A percentile compares a stretch with the other conserved stretches of the same genome.
These are phyloP conservation scores for Coemansia sp. DNA, from an alignment of 192 early-diverging fungal genomes.

Conservation along the genomic window DNA sequence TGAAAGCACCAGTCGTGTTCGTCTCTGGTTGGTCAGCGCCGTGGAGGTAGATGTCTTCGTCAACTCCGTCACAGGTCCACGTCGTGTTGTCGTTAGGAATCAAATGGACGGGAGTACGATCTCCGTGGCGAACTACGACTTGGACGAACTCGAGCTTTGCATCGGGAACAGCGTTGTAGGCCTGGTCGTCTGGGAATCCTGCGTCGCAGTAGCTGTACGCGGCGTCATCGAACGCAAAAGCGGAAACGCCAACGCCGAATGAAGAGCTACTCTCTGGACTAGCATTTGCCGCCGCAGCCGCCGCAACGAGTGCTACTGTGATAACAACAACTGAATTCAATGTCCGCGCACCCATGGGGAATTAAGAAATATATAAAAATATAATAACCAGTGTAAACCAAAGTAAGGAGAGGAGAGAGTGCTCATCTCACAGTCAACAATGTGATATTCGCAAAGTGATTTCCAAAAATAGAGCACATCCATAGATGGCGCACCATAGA, in stretches of 20 bases:
- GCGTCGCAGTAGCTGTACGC: constrained; percentile 46
- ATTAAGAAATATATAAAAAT: background rate
- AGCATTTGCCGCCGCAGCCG: constrained; percentile 9
- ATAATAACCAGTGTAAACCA: background rate
- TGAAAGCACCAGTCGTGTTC: constrained; percentile 41
- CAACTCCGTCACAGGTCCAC: constrained; percentile 42
- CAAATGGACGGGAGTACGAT: constrained; percentile 46
- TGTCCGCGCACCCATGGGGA: background rate
- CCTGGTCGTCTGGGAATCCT: constrained; percentile 20
- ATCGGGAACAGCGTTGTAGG: constrained; percentile 28
- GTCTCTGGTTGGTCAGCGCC: constrained; percentile 19
- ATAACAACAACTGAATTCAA: background rate
- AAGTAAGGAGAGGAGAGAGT: background rate
- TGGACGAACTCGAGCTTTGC: constrained; percentile 58
- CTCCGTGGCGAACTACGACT: constrained; percentile 60
- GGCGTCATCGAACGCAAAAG: constrained; percentile 20
- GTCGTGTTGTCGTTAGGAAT: constrained; percentile 38
- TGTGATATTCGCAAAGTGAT: background rate
- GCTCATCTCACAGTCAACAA: background rate
- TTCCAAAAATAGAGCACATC: no score
- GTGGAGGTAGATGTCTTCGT: constrained; percentile 38
- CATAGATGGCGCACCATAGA: no score
- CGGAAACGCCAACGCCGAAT: constrained; percentile 3
- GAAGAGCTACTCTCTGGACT: constrained; percentile 8
- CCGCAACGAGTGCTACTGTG: constrained; percentile 8